phyloP scores from a whole-genome alignment of 2,329 filamentous ascomycete genomes.

The Cryphonectria carpinicola region DNA sequence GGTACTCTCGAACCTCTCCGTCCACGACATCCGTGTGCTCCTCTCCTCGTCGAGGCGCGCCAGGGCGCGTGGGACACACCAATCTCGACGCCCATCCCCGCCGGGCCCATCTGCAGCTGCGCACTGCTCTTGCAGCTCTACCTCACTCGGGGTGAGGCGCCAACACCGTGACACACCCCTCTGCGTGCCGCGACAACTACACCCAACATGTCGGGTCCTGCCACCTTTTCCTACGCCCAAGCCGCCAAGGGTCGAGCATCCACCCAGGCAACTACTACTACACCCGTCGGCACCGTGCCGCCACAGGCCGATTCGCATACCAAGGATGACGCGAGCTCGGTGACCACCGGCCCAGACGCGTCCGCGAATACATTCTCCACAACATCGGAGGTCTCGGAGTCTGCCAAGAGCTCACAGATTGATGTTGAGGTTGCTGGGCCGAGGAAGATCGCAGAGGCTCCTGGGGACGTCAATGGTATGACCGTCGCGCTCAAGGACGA shows the following conservation, averaged over 20 bases:
- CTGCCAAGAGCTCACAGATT: constrained; percentile 33
- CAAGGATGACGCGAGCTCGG: constrained; percentile 41
- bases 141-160: constrained; percentile 19
- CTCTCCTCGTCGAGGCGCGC: constrained; percentile 26
- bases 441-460: constrained; percentile 38
- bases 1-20: constrained; percentile 13
- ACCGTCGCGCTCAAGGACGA: constrained; percentile 42
- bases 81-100: constrained; percentile 16
- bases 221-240: constrained; percentile 90
- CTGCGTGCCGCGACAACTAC: constrained; percentile 9
- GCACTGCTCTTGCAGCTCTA: constrained; percentile 23
- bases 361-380: constrained; percentile 44
- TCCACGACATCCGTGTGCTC: constrained; percentile 23
- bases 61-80: constrained; percentile 26
- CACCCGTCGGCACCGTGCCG: constrained; percentile 37
- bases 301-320: constrained; percentile 39
- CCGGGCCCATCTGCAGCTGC: constrained; percentile 26
- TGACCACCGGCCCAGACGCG: constrained; percentile 41
- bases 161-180: constrained; percentile 17
- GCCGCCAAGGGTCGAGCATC: constrained; percentile 79
- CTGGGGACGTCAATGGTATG: constrained; percentile 36
- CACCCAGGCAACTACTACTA: constrained; percentile 42
- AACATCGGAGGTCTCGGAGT: constrained; percentile 38
- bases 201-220: constrained; percentile 54
- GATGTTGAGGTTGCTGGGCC: constrained; percentile 32